phyloP scores from a whole-genome alignment of 257 asterid species.

The Fraxinus quadrangulata region DNA sequence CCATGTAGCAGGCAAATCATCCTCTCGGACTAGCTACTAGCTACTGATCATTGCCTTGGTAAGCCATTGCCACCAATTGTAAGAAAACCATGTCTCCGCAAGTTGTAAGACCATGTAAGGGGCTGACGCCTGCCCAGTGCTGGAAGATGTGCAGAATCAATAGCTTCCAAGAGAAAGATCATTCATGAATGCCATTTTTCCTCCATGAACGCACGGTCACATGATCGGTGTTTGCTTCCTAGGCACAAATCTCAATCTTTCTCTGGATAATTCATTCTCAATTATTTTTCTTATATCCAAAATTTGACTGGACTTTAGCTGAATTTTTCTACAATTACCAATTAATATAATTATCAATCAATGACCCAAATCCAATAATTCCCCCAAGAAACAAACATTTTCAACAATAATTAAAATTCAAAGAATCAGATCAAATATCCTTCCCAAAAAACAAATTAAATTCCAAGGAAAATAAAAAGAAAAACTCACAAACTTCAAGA shows the following conservation, averaged over 20 bases:
- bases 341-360: neutral
- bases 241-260: neutral
- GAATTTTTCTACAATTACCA: neutral
- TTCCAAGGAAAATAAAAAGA: neutral
- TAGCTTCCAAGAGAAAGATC: neutral
- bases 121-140: too few species aligned
- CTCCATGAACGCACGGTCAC: neutral
- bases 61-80: too few species aligned
- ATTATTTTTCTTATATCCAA: neutral
- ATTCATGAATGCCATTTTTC: neutral
- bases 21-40: too few species aligned
- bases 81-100: too few species aligned
- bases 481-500: conserved; percentile 54
- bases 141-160: too few species aligned
- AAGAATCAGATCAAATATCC: conserved; percentile 14
- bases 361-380: neutral
- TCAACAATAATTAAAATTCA: neutral
- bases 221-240: neutral
- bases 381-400: neutral
- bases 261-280: neutral
- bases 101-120: too few species aligned
- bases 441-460: neutral
- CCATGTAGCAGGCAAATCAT: too few species aligned
- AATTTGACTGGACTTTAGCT: neutral
- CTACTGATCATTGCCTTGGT: too few species aligned